Evolutionary conservation across 2,329 filamentous ascomycete species (phyloP).

Genomic region (Periglandula ipomoeae): DNA sequence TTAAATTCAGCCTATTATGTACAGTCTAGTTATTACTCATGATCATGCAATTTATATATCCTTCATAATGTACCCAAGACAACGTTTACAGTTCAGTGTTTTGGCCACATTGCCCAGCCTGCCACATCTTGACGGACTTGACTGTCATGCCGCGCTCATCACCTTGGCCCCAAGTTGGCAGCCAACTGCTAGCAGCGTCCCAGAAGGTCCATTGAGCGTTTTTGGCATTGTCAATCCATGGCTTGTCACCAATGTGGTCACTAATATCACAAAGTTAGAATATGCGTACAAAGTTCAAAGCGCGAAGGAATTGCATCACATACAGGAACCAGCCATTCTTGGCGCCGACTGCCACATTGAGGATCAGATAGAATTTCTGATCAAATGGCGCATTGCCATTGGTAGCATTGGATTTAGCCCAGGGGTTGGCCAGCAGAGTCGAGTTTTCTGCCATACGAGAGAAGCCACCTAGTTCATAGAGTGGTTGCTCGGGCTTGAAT

Average conservation of each 20-base stretch:
- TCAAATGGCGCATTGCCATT: conserved; percentile 40
- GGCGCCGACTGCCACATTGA: conserved; percentile 41
- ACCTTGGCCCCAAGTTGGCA: conserved; percentile 36
- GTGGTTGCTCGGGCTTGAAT: conserved; percentile 22
- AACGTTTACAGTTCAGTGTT: not conserved
- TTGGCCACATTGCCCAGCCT: conserved; percentile 16
- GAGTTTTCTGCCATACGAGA: conserved; percentile 29
- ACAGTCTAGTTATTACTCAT: too few species aligned
- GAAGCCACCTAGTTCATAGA: conserved; percentile 35
- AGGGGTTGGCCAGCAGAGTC: conserved; percentile 33
- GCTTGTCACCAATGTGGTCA: conserved; percentile 34
- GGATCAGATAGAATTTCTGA: conserved; percentile 39
- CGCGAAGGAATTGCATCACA: conserved; percentile 8
- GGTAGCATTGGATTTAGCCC: conserved; percentile 27
- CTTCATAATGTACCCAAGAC: not conserved
- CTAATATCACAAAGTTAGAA: conserved; percentile 12
- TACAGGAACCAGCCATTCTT: conserved; percentile 39
- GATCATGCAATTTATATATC: too few species aligned
- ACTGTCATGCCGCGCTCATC: conserved; percentile 35
- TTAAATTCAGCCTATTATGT: too few species aligned
- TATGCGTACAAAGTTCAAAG: not conserved
- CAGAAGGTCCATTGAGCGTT: conserved; percentile 33
- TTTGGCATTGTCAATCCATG: conserved; percentile 34
- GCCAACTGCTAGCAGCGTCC: conserved; percentile 30
- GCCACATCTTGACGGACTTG: conserved; percentile 38